A percentile compares a stretch with the other conserved stretches of the same genome.
Evolutionary conservation across 2,329 filamentous ascomycete genomes (phyloP).

Genomic region (Zymoseptoria crescenta): DNA sequence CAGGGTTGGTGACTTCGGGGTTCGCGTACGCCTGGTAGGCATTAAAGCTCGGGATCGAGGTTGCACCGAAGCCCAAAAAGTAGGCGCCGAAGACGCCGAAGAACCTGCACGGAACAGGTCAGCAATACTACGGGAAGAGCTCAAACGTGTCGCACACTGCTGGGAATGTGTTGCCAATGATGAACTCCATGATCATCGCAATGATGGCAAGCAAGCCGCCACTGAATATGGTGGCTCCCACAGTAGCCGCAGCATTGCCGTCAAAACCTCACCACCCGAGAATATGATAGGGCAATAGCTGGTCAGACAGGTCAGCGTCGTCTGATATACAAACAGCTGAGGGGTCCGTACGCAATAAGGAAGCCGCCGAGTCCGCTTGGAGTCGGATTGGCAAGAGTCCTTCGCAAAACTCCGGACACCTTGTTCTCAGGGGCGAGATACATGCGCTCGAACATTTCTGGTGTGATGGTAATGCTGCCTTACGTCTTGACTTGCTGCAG

Average conservation of each 20-base stretch:
- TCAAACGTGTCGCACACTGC: background rate
- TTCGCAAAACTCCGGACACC: constrained; percentile 13
- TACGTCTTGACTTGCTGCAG: constrained; percentile 12
- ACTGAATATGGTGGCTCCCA: constrained; percentile 30
- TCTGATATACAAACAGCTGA: too few relatives aligned
- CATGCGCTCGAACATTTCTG: constrained; percentile 20
- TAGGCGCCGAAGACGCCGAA: constrained; percentile 21
- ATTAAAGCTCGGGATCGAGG: constrained; percentile 11
- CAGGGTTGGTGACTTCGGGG: constrained; percentile 3
- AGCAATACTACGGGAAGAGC: too few relatives aligned
- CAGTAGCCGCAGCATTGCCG: constrained; percentile 14
- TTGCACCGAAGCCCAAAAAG: constrained; percentile 15
- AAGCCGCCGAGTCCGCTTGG: constrained; percentile 15
- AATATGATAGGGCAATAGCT: constrained; percentile 12
- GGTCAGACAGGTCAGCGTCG: too few relatives aligned
- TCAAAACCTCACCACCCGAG: constrained; percentile 14
- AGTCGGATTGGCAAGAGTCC: constrained; percentile 12
- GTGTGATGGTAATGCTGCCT: constrained; percentile 14
- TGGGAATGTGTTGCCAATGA: constrained; percentile 29
- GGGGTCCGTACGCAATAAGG: constrained; percentile 7
- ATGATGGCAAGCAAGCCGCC: constrained; percentile 28
- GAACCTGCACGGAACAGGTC: background rate
- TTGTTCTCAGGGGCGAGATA: constrained; percentile 16
- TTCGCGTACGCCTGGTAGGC: constrained; percentile 13
- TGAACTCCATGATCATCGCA: constrained; percentile 28